Conservation (phyloP, 2,329 filamentous ascomycete genomes). For the Aspergillus caelatus region DNA sequence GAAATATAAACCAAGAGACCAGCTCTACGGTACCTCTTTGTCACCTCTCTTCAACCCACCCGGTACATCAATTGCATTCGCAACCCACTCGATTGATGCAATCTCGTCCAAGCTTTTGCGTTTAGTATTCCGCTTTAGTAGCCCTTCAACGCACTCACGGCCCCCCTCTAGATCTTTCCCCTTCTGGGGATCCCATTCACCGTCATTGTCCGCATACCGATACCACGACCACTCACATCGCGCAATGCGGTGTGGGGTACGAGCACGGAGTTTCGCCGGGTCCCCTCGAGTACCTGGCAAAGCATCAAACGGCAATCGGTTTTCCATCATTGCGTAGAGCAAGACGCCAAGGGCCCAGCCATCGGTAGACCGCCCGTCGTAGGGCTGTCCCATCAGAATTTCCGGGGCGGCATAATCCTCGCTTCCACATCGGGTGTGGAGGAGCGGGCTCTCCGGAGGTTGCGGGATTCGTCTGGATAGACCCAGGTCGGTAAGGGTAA, state of each 20-base stretch:
- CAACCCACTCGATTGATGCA: constrained; percentile 74
- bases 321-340: constrained; percentile 89
- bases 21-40: constrained; percentile 52
- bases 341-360: constrained; percentile 95
- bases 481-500: constrained; percentile 89
- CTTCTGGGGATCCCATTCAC: constrained; percentile 77
- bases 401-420: constrained; percentile 98
- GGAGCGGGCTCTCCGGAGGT: constrained; percentile 74
- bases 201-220: constrained; percentile 78
- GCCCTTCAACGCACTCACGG: constrained; percentile 77
- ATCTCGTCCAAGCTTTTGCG: constrained; percentile 77
- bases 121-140: constrained; percentile 79
- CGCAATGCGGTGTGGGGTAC: constrained; percentile 92
- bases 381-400: constrained; percentile 91
- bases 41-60: constrained; percentile 57
- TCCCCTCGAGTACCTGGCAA: constrained; percentile 75
- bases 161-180: constrained; percentile 72
- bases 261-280: constrained; percentile 72
- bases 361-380: constrained; percentile 89
- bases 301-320: constrained; percentile 90
- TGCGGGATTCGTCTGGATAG: constrained; percentile 79
- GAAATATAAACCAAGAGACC: constrained; percentile 24
- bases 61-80: constrained; percentile 69
- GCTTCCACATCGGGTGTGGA: constrained; percentile 92
- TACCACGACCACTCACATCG: constrained; percentile 96